Evolutionary conservation across 1,139 yeast genomes (phyloP).

Genomic region (Saccharomyces hybrid): DNA sequence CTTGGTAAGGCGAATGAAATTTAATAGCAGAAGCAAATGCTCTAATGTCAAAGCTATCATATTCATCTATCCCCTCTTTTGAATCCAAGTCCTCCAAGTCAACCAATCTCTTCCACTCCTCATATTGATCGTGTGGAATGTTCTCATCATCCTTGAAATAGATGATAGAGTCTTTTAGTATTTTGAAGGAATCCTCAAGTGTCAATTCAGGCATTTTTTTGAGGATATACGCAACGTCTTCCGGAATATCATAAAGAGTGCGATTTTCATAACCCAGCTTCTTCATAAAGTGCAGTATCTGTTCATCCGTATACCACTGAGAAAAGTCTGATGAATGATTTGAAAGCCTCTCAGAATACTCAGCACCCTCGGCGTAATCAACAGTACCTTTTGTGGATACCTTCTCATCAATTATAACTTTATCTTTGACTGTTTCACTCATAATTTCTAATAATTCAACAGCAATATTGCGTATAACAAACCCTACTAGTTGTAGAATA

Average conservation of each 20-base stretch:
- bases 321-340: not conserved
- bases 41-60: constrained; percentile 32
- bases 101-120: constrained; percentile 25
- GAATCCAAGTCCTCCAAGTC: constrained; percentile 11
- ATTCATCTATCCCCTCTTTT: constrained; percentile 6
- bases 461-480: not conserved
- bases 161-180: constrained; percentile 36
- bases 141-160: constrained; percentile 46
- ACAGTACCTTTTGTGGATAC: not conserved
- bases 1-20: constrained; percentile 56
- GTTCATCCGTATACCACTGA: constrained; percentile 2
- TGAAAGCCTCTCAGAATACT: not conserved
- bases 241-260: constrained; percentile 11
- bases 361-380: not conserved
- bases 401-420: not conserved
- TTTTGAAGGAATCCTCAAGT: constrained; percentile 37
- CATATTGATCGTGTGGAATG: constrained; percentile 37
- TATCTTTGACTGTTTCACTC: not conserved
- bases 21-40: constrained; percentile 42
- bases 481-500: not conserved
- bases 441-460: not conserved
- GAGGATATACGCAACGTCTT: constrained; percentile 34
- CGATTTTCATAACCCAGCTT: constrained; percentile 27
- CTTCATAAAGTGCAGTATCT: constrained; percentile 5
- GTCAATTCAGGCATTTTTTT: constrained; percentile 36